A percentile compares a stretch with the other conserved stretches of the same genome.
Conservation (phyloP, 2,329 filamentous ascomycete genomes). For the Akanthomyces lecanii region DNA sequence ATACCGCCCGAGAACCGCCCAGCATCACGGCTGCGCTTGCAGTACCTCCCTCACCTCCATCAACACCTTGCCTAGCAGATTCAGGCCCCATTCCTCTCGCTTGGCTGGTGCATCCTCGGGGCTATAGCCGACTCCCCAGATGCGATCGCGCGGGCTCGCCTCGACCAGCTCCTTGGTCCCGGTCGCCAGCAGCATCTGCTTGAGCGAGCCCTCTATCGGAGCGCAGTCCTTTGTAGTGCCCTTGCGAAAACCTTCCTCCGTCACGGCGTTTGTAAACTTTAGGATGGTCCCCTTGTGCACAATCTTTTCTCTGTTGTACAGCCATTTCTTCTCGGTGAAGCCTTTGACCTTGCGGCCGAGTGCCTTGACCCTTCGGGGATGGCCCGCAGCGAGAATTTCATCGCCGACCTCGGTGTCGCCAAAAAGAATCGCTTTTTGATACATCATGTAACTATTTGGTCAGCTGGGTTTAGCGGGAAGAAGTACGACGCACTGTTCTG, state of each 20-base stretch:
- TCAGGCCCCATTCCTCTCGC: slow-evolving; percentile 55
- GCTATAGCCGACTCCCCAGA: slow-evolving; percentile 64
- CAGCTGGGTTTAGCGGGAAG: neutral
- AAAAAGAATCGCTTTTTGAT: slow-evolving; percentile 50
- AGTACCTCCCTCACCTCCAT: slow-evolving; percentile 54
- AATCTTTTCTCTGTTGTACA: slow-evolving; percentile 45
- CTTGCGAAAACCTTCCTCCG: slow-evolving; percentile 26
- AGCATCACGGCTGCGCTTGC: slow-evolving; percentile 34
- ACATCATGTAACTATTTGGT: slow-evolving; percentile 48
- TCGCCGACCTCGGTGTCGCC: slow-evolving; percentile 39
- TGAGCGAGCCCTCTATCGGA: slow-evolving; percentile 37
- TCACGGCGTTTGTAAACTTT: slow-evolving; percentile 52
- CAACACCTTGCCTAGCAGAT: slow-evolving; percentile 59
- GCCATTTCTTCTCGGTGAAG: slow-evolving; percentile 52
- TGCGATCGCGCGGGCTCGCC: slow-evolving; percentile 54
- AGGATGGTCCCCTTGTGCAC: slow-evolving; percentile 54
- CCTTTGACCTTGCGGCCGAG: slow-evolving; percentile 52
- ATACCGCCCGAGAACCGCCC: neutral
- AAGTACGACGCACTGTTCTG: slow-evolving; percentile 42
- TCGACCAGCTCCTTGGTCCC: slow-evolving; percentile 59
- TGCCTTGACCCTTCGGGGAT: slow-evolving; percentile 46
- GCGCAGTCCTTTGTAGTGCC: slow-evolving; percentile 21
- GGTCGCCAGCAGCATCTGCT: slow-evolving; percentile 50
- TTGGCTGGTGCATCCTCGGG: slow-evolving; percentile 45
- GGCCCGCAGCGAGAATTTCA: slow-evolving; percentile 43